phyloP scores from a whole-genome alignment of 1,139 yeast species.

The Torulaspora globosa region DNA sequence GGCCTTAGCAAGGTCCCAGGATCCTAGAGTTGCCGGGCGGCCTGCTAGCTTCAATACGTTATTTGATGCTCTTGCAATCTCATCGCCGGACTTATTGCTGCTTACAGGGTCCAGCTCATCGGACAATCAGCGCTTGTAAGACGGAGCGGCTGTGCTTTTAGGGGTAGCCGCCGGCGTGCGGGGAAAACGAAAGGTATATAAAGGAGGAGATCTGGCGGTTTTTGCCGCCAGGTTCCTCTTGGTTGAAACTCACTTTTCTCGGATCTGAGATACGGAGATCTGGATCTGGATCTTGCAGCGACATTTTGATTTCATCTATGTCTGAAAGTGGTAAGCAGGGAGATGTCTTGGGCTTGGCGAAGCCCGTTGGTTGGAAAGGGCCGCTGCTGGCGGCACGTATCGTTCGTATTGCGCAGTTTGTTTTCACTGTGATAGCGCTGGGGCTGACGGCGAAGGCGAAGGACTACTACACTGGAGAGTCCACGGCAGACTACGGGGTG shows the following conservation, averaged over 20 bases:
- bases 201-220: background rate
- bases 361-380: constrained; percentile 3
- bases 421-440: constrained; percentile 4
- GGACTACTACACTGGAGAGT: background rate
- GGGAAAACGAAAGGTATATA: background rate
- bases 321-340: background rate
- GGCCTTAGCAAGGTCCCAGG: too few species aligned
- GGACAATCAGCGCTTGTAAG: too few species aligned
- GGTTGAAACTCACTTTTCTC: background rate
- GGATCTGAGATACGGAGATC: background rate
- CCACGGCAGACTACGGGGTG: constrained; percentile 1
- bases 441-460: constrained; percentile 1
- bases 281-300: background rate
- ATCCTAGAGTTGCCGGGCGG: too few species aligned
- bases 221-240: background rate
- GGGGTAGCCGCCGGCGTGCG: background rate
- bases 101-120: too few species aligned
- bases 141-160: background rate
- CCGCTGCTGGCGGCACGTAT: constrained; percentile 3
- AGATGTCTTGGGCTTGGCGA: background rate
- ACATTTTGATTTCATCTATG: background rate
- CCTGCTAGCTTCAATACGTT: too few species aligned
- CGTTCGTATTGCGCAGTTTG: constrained; percentile 5
- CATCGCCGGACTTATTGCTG: too few species aligned
- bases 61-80: too few species aligned